Conservation (phyloP, 2,329 filamentous ascomycete species). For the Colletotrichum sojae region DNA sequence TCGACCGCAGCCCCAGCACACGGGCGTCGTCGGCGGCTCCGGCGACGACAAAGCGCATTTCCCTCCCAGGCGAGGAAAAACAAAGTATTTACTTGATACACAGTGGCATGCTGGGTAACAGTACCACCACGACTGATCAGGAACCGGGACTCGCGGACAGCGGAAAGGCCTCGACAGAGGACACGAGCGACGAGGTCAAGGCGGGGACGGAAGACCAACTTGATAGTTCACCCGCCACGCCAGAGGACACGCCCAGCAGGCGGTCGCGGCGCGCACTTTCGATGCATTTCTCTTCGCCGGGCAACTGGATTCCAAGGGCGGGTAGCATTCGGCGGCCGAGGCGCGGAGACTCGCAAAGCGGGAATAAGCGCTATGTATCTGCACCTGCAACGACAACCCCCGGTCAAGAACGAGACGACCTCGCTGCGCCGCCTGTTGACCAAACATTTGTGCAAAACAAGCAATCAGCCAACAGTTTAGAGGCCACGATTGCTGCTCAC, state of each 20-base stretch:
- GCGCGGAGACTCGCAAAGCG: slow-evolving; percentile 59
- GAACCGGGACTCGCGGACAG: slow-evolving; percentile 16
- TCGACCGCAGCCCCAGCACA: slow-evolving; percentile 47
- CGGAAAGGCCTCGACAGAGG: not conserved
- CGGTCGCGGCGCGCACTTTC: slow-evolving; percentile 69
- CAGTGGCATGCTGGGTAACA: slow-evolving; percentile 39
- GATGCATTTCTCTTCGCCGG: slow-evolving; percentile 71
- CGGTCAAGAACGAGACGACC: slow-evolving; percentile 46
- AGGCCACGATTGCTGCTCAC: slow-evolving; percentile 48
- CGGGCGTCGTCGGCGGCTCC: slow-evolving; percentile 8
- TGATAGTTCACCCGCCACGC: slow-evolving; percentile 43
- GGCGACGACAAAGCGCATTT: slow-evolving; percentile 48
- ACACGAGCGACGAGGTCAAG: slow-evolving; percentile 16
- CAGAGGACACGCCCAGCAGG: slow-evolving; percentile 59
- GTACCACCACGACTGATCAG: slow-evolving; percentile 8
- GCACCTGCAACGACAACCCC: slow-evolving; percentile 59
- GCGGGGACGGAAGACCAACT: slow-evolving; percentile 12
- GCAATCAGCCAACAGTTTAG: slow-evolving; percentile 45
- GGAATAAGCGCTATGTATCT: slow-evolving; percentile 67
- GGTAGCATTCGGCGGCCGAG: slow-evolving; percentile 71
- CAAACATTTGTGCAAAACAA: slow-evolving; percentile 46
- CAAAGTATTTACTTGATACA: slow-evolving; percentile 41
- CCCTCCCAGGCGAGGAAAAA: slow-evolving; percentile 47
- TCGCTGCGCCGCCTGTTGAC: slow-evolving; percentile 38
- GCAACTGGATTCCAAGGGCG: slow-evolving; percentile 69